Conservation (phyloP, 2,329 filamentous ascomycete genomes). For the Scedosporium dehoogii region DNA sequence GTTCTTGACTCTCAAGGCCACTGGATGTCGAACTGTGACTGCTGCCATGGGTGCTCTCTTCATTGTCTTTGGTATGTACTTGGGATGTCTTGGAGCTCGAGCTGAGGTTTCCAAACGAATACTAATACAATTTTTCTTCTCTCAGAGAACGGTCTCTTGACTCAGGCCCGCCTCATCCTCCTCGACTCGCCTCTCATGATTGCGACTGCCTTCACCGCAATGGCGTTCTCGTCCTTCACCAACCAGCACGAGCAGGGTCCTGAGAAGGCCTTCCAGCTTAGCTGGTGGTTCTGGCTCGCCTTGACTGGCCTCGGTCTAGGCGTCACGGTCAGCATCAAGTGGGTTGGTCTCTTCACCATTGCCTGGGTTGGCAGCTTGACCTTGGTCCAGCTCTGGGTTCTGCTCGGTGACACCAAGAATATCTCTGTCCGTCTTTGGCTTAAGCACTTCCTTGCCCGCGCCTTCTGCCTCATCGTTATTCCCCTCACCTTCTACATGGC, state of each 20-base stretch:
- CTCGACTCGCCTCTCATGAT: constrained; percentile 92
- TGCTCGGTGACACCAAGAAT: constrained; percentile 79
- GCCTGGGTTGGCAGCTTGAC: constrained; percentile 95
- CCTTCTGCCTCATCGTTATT: constrained; percentile 86
- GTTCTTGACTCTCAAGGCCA: constrained; percentile 87
- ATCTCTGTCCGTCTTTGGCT: constrained; percentile 78
- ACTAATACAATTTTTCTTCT: constrained; percentile 12
- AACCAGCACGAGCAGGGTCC: constrained; percentile 96
- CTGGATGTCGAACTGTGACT: constrained; percentile 79
- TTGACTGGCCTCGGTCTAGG: constrained; percentile 81
- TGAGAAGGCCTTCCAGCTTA: constrained; percentile 71
- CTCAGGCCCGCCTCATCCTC: constrained; percentile 89
- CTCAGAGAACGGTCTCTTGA: constrained; percentile 86
- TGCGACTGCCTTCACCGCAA: constrained; percentile 82
- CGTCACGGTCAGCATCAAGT: constrained; percentile 91
- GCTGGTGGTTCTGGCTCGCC: constrained; percentile 97
- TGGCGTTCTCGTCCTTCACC: constrained; percentile 85
- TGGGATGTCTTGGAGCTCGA: too few relatives aligned
- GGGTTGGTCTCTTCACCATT: constrained; percentile 97
- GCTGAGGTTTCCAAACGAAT: constrained; percentile 1
- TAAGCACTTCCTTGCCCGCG: constrained; percentile 87
- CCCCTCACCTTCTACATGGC: constrained; percentile 85
- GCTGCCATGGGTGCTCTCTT: constrained; percentile 74
- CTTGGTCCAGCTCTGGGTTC: constrained; percentile 83
- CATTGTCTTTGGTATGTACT: constrained; percentile 74